A percentile compares a stretch with the other conserved stretches of the same genome.
Evolutionary conservation across 2,329 filamentous ascomycete species (phyloP).

Genomic region (Trichophyton mentagrophytes): DNA sequence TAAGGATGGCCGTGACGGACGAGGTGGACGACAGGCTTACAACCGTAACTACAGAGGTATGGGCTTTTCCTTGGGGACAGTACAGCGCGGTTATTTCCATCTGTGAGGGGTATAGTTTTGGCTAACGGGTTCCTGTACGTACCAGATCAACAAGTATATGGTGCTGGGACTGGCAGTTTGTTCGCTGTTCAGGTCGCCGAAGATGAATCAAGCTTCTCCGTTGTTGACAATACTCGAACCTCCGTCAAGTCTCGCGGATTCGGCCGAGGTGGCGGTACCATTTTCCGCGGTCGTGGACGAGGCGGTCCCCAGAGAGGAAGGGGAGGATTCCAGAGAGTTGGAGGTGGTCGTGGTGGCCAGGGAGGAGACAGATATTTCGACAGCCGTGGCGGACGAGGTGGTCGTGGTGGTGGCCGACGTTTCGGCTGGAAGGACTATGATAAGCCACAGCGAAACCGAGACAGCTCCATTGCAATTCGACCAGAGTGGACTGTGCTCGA

Average conservation of each 20-base stretch:
- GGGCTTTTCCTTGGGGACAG: conserved; percentile 11
- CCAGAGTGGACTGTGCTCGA: conserved; percentile 90
- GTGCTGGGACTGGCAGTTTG: conserved; percentile 68
- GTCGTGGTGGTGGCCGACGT: conserved; percentile 58
- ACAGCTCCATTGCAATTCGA: conserved; percentile 92
- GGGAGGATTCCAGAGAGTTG: conserved; percentile 59
- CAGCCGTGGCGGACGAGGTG: conserved; percentile 54
- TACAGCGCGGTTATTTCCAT: background rate
- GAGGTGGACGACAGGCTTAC: conserved; percentile 76
- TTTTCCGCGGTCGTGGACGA: conserved; percentile 60
- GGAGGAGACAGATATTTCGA: conserved; percentile 54
- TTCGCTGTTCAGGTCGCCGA: conserved; percentile 88
- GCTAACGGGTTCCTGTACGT: background rate
- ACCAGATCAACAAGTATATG: conserved; percentile 90
- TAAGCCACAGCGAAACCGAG: conserved; percentile 91
- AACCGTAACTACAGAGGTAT: conserved; percentile 85
- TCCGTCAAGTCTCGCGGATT: conserved; percentile 71
- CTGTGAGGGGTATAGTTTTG: conserved; percentile 9
- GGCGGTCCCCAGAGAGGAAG: conserved; percentile 47
- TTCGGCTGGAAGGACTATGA: conserved; percentile 99
- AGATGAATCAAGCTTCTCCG: conserved; percentile 94
- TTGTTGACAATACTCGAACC: conserved; percentile 89
- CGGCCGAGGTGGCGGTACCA: conserved; percentile 71
- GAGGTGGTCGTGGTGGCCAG: conserved; percentile 53
- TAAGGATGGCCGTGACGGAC: conserved; percentile 56